Evolutionary conservation across 306 rosid species (phyloP).

Genomic region (Fragaria vesca): DNA sequence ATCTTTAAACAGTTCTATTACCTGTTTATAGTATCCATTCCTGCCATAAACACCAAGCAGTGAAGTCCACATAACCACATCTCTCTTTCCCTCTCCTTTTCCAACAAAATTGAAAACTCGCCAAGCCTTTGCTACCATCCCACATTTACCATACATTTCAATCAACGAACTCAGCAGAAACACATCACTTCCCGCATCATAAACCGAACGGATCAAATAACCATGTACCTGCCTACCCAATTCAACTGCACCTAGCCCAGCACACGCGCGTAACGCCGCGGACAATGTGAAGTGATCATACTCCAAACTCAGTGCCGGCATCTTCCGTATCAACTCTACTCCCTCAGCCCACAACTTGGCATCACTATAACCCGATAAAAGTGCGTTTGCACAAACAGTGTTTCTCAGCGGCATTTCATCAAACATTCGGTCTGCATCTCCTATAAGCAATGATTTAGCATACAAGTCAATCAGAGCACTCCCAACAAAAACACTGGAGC

Average conservation of each 20-base stretch:
- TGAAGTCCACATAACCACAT: constrained; percentile 73
- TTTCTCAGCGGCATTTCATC: constrained; percentile 74
- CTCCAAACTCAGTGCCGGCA: constrained; percentile 53
- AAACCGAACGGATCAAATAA: constrained; percentile 40
- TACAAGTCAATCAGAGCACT: constrained; percentile 63
- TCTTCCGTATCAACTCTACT: constrained; percentile 51
- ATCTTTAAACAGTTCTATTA: constrained; percentile 47
- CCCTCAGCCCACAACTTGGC: constrained; percentile 56
- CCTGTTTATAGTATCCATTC: constrained; percentile 53
- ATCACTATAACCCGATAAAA: constrained; percentile 58
- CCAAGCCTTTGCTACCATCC: constrained; percentile 58
- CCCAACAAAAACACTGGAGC: constrained; percentile 66
- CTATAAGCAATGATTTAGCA: constrained; percentile 37
- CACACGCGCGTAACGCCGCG: constrained; percentile 59
- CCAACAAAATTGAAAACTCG: constrained; percentile 44
- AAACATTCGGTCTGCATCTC: constrained; percentile 57
- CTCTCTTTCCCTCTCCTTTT: constrained; percentile 44
- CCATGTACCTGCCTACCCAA: constrained; percentile 67
- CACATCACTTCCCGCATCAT: constrained; percentile 48
- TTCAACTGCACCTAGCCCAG: constrained; percentile 59
- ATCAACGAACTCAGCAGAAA: constrained; percentile 60
- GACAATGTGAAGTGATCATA: constrained; percentile 66
- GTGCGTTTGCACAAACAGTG: constrained; percentile 70
- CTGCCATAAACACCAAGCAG: constrained; percentile 74
- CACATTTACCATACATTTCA: constrained; percentile 84